Conservation (phyloP, 2,329 filamentous ascomycete genomes). For the Colletotrichum higginsianum region DNA sequence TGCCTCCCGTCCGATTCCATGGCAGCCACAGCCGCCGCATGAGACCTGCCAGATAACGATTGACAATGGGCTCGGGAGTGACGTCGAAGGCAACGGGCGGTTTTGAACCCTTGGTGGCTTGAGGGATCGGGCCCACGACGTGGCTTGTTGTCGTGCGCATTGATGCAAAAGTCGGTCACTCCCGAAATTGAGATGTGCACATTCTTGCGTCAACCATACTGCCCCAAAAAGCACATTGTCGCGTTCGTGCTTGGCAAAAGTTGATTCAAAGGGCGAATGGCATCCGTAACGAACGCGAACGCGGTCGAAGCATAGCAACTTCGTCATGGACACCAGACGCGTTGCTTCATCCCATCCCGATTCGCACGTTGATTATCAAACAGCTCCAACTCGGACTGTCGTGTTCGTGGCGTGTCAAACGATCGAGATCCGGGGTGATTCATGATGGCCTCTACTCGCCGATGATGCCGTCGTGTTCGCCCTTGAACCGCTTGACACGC, state of each 20-base stretch:
- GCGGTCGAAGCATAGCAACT: conserved; percentile 7
- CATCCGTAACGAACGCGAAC: background rate
- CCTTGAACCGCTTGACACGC: conserved; percentile 88
- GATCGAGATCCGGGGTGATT: conserved; percentile 28
- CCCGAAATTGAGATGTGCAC: conserved; percentile 39
- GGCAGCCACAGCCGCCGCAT: conserved; percentile 16
- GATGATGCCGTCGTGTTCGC: conserved; percentile 89
- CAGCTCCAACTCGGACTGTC: background rate
- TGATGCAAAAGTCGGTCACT: conserved; percentile 30
- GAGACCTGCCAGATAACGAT: conserved; percentile 38
- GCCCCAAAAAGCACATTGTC: conserved; percentile 18
- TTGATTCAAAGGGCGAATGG: conserved; percentile 2
- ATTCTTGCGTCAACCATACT: conserved; percentile 34
- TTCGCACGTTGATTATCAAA: background rate
- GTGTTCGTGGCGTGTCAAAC: background rate
- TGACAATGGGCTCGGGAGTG: conserved; percentile 30
- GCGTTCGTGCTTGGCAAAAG: background rate
- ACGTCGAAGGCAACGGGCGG: conserved; percentile 32
- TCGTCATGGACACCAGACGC: background rate
- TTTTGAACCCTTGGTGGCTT: conserved; percentile 37
- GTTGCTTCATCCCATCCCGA: conserved; percentile 22
- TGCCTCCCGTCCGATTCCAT: conserved; percentile 19
- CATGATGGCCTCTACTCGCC: conserved; percentile 50
- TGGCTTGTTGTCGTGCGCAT: conserved; percentile 28
- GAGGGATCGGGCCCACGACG: conserved; percentile 1